A percentile compares a stretch with the other conserved stretches of the same genome.
Evolutionary conservation across 2,329 filamentous ascomycete genomes (phyloP).

Genomic region (Pseudogymnoascus pannorum): DNA sequence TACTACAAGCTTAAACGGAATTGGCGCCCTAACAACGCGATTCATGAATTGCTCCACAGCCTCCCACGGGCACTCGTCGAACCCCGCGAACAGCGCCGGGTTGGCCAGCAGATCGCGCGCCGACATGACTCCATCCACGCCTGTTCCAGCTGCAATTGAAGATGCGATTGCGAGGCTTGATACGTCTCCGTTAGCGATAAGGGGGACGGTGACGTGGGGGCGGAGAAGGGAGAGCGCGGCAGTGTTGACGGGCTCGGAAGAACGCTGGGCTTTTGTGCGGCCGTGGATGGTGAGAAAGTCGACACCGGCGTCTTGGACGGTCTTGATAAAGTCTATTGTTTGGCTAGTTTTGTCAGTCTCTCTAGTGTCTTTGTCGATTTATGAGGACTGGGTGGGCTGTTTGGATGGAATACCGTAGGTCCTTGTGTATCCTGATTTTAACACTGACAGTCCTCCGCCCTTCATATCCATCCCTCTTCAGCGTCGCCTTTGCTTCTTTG

Average conservation of each 20-base stretch:
- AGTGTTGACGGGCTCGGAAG: constrained; percentile 52
- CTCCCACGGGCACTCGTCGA: constrained; percentile 51
- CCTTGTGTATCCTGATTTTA: constrained; percentile 62
- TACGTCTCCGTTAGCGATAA: constrained; percentile 63
- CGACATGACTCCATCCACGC: constrained; percentile 60
- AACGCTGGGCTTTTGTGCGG: constrained; percentile 53
- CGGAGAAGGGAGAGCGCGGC: constrained; percentile 44
- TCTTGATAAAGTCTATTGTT: constrained; percentile 54
- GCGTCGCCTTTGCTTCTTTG: constrained; percentile 43
- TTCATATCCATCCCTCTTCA: constrained; percentile 47
- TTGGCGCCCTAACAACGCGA: constrained; percentile 47
- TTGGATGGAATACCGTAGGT: constrained; percentile 40
- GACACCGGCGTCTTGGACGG: constrained; percentile 50
- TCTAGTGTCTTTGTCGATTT: background rate
- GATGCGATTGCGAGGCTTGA: constrained; percentile 41
- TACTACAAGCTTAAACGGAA: constrained; percentile 56
- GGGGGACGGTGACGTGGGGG: constrained; percentile 48
- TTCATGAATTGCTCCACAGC: constrained; percentile 57
- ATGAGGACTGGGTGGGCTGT: background rate
- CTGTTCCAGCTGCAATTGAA: constrained; percentile 31
- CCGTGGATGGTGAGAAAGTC: constrained; percentile 68
- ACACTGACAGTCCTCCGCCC: constrained; percentile 50
- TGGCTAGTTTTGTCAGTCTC: constrained; percentile 14
- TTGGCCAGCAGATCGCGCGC: constrained; percentile 61
- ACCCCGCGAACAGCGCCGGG: constrained; percentile 54